Base-by-base conservation (phyloP, 1,284 basidiomycete genomes). In the Microbotryum violaceum region DNA sequence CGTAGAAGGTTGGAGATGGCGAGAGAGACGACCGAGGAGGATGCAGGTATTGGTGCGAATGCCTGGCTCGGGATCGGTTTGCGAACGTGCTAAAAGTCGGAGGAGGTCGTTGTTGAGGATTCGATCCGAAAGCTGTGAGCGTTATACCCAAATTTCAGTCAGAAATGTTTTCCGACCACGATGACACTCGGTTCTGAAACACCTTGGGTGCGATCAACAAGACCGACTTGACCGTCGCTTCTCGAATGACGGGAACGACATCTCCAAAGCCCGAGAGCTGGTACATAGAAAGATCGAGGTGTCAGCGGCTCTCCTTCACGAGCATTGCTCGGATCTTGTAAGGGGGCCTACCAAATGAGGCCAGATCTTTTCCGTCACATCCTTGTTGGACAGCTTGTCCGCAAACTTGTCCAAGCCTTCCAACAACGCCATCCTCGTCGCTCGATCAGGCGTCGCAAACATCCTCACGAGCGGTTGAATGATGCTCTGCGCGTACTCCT, bases 21-120 rank as follows among this genome's bases (percentile, higher is more conserved):
- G 91, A 0, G 89, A 91, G 4, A 99, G 81, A 12, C 93, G 83
- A 10, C 94, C 94, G 49, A 99, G 85, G 5, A 98, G 83, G 68
- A 98, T 96, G 72, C 92, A 97, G 0, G 94, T 97, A 74, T 98
- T 98, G 16, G 94, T 98, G 49, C 96, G 84, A 71, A 98, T 97
- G 1, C 91, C 93, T 0, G 93, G 83, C 76, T 97, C 94, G 0
- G 85, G 79, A 73, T 98, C 94, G 21, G 83, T 84, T 78, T 98
- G 96, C 76, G 90, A 88, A 70, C 90, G 90, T 2, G 94, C 94
- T 21, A 99, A 83, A 65, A 89, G 83, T 4, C 93, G 87, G 2
- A 98, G 82, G 33, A 98, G 83, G 64, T 99, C 96, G 70, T 98
- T 98, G 78, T 98, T 99, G 50, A 98, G 81, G 49, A 97, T 85